Evolutionary conservation across 164 flowering plant genomes (phyloP).

Genomic region (Sextonia rubra): DNA sequence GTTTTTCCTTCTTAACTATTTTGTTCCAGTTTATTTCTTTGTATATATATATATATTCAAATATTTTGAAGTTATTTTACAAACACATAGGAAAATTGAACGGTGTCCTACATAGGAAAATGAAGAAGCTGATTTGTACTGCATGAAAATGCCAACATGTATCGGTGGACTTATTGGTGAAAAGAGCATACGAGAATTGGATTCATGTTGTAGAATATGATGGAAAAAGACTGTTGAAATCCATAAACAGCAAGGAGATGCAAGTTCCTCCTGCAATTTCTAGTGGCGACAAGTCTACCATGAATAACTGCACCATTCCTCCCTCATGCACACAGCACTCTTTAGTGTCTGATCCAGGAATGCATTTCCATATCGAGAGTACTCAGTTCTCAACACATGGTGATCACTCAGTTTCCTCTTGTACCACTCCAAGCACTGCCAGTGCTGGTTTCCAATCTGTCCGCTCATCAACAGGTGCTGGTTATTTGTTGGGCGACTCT

Average conservation of each 20-base stretch:
- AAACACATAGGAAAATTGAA: too few relatives aligned
- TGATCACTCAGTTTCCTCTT: slow-evolving; percentile 31
- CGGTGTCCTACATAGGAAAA: neutral
- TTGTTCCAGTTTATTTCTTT: too few relatives aligned
- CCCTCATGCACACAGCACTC: slow-evolving; percentile 22
- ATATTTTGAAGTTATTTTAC: too few relatives aligned
- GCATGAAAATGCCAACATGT: slow-evolving; percentile 27
- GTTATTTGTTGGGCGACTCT: slow-evolving; percentile 30
- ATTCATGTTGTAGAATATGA: slow-evolving; percentile 51
- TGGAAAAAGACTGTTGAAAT: slow-evolving; percentile 34
- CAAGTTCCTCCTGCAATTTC: slow-evolving; percentile 12
- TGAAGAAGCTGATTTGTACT: neutral
- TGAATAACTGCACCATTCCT: slow-evolving; percentile 11
- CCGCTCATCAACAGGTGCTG: slow-evolving; percentile 15
- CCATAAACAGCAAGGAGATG: slow-evolving; percentile 17
- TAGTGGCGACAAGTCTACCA: slow-evolving; percentile 6
- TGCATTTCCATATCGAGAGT: slow-evolving; percentile 19
- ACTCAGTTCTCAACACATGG: slow-evolving; percentile 13
- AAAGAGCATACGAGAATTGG: slow-evolving; percentile 55
- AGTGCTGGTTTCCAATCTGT: slow-evolving; percentile 19
- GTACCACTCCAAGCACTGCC: slow-evolving; percentile 26
- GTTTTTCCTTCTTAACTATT: too few relatives aligned
- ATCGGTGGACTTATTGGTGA: slow-evolving; percentile 41
- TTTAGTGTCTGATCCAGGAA: slow-evolving; percentile 18
- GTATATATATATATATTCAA: neutral